phyloP scores from a whole-genome alignment of 345 rosid species.

The Aquilaria sinensis region DNA sequence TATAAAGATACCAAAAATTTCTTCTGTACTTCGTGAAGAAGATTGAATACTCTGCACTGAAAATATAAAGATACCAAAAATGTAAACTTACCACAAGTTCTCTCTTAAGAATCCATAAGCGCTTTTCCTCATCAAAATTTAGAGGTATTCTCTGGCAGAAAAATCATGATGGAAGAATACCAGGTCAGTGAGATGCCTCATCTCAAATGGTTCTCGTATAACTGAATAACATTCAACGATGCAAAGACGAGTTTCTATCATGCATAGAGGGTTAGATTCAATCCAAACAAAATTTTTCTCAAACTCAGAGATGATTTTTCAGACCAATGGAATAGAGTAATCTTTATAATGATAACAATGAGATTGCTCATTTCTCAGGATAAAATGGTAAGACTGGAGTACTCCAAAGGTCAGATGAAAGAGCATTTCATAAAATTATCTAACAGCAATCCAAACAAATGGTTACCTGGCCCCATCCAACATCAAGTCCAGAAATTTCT shows the following conservation, averaged over 20 bases:
- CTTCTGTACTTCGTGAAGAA: too few relatives aligned
- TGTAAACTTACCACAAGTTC: constrained; percentile 58
- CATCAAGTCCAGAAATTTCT: constrained; percentile 95
- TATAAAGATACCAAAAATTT: too few relatives aligned
- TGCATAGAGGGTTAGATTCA: neutral
- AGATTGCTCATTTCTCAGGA: too few relatives aligned
- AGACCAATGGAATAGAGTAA: too few relatives aligned
- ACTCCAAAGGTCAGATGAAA: too few relatives aligned
- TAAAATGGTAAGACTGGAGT: too few relatives aligned
- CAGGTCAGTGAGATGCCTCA: neutral
- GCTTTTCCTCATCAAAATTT: constrained; percentile 41
- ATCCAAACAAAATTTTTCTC: neutral
- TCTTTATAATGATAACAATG: too few relatives aligned
- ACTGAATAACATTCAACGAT: neutral
- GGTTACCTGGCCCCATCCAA: constrained; percentile 98
- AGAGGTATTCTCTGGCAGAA: constrained; percentile 65
- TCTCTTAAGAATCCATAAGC: constrained; percentile 60
- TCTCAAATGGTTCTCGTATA: neutral
- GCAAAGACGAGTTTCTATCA: too few relatives aligned
- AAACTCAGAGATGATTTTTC: neutral
- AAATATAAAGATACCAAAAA: neutral
- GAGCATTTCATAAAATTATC: too few relatives aligned
- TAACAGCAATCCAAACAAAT: neutral
- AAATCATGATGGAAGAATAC: neutral
- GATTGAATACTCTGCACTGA: neutral